Base-by-base conservation (phyloP, 2,329 filamentous ascomycete species). In the Neurospora crassa region DNA sequence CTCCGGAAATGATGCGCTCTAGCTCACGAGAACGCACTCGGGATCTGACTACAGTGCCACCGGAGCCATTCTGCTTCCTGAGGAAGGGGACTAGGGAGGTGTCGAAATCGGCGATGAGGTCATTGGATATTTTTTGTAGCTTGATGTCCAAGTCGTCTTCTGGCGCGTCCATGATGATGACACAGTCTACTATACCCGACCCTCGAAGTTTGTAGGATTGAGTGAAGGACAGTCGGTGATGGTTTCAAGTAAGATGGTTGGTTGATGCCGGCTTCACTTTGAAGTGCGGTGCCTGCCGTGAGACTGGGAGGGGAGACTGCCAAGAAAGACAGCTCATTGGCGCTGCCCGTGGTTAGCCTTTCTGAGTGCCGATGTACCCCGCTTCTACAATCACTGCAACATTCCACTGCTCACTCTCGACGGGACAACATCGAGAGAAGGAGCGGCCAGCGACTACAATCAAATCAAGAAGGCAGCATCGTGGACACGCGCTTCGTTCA, bases 81-180 rank as follows among this genome's bases (percentile, higher is more conserved):
- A 90, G 80, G 72, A 89, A 86, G 1, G 82, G 81, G 1, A 75
- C 79, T 3, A 91, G 79, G 5, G 85, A 85, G 70, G 79, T 79
- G 78, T 88, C 84, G 75, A 91, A 86, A 74, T 90, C 87, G 69
- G 81, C 80, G 20, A 91, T 83, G 72, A 91, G 83, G 71, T 90
- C 87, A 10, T 80, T 81, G 2, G 89, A 89, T 70, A 85, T 82
- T 76, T 86, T 88, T 74, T 90, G 88, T 70, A 91, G 84, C 78
- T 88, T 86, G 70, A 90, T 82, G 75, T 91, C 89, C 71, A 84
- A 79, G 68, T 91, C 89, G 40, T 85, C 83, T 63, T 90, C 88
- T 42, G 84, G 79, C 20, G 83, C 87, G 74, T 91, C 89, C 88
- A 91, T 90, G 67, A 70, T 76, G 67, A 63, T 37, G 47, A 29